phyloP scores from a whole-genome alignment of 148 eudicot genomes.

The Oxyria digyna region DNA sequence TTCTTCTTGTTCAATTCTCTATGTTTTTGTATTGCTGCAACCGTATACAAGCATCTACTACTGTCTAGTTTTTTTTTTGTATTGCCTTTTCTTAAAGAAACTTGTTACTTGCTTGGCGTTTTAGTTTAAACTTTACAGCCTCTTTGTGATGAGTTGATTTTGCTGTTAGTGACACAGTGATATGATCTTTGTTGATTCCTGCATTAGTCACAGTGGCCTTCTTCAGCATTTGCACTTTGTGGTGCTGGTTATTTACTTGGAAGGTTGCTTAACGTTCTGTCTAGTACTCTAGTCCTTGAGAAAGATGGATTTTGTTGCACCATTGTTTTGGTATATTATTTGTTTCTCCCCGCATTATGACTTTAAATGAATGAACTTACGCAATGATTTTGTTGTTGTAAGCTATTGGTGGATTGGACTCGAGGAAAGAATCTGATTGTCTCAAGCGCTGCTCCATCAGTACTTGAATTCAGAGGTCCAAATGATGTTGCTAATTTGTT shows the following conservation, averaged over 20 bases:
- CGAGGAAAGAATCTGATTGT: constrained; percentile 69
- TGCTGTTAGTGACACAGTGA: not conserved
- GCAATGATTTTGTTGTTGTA: constrained; percentile 5
- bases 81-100: not conserved
- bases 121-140: not conserved
- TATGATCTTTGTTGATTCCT: too few relatives aligned
- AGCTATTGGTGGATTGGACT: constrained; percentile 91
- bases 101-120: not conserved
- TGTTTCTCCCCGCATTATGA: not conserved
- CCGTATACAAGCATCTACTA: not conserved
- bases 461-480: constrained; percentile 81
- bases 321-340: not conserved
- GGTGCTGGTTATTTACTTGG: not conserved
- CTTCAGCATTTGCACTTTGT: not conserved
- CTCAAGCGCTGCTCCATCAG: constrained; percentile 77
- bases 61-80: not conserved
- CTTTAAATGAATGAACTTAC: not conserved
- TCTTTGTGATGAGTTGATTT: not conserved
- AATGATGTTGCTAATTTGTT: constrained; percentile 69
- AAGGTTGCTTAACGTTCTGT: not conserved
- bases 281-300: not conserved
- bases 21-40: not conserved
- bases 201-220: not conserved
- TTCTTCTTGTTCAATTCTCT: not conserved
- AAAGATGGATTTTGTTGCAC: not conserved